These are phyloP conservation scores for Gentiana straminea DNA, from an alignment of 257 asterid species.

Conservation along the genomic window DNA sequence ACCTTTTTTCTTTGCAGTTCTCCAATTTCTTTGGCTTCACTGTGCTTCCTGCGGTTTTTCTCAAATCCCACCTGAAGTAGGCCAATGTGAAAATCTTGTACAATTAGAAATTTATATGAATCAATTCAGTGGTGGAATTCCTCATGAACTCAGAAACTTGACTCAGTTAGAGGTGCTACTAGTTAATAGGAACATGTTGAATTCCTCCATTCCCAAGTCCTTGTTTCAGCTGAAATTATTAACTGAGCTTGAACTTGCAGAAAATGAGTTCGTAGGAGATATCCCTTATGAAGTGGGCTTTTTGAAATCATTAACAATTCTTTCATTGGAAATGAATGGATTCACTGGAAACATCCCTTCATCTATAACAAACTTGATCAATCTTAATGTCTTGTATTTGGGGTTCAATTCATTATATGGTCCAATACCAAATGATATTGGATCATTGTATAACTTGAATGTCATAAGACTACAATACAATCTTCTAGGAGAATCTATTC, in stretches of 20 bases:
- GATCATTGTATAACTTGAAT: no score
- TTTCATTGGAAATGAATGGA: conserved; percentile 50
- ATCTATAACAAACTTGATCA: no score
- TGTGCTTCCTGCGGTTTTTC: no score
- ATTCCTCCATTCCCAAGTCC: no score
- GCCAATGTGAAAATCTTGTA: conserved; percentile 35
- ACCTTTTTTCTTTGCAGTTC: no score
- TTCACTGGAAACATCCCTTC: background rate
- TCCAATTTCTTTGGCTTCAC: no score
- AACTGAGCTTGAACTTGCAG: conserved; percentile 42
- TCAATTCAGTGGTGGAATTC: no score
- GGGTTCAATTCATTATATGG: no score
- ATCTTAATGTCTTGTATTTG: conserved; percentile 20
- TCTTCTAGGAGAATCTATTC: conserved; percentile 36
- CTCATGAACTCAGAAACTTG: no score
- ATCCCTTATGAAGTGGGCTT: no score
- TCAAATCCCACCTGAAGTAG: conserved; percentile 64
- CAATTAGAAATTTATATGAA: conserved; percentile 24
- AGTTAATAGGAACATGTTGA: conserved; percentile 15
- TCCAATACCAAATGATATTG: no score
- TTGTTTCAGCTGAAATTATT: conserved; percentile 23
- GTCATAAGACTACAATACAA: conserved; percentile 42
- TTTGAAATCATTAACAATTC: conserved; percentile 19
- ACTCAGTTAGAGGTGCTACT: no score
- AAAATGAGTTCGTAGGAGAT: conserved; percentile 38